A percentile compares a stretch with the other conserved stretches of the same genome.
These are phyloP conservation scores for Gynostemma pentaphyllum DNA, from an alignment of 306 rosid genomes.

Conservation along the genomic window DNA sequence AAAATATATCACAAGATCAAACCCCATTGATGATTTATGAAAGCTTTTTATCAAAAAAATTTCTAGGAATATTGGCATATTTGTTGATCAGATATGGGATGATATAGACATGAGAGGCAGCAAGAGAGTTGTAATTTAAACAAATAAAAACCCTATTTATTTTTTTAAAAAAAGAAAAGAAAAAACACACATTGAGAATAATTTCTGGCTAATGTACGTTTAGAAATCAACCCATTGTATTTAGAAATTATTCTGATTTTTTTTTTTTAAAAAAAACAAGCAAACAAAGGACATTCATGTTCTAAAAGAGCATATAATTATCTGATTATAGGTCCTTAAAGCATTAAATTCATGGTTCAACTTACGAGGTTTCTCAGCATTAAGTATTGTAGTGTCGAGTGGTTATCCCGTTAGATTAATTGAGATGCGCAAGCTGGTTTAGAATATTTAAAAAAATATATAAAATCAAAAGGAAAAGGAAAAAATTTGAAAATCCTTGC, in stretches of 20 bases:
- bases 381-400: no score
- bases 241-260: no score
- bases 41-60: not conserved
- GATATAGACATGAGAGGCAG: slow-evolving; percentile 17
- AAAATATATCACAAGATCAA: not conserved
- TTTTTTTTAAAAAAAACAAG: not conserved
- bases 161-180: not conserved
- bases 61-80: slow-evolving; percentile 14
- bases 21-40: not conserved
- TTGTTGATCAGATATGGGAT: not conserved
- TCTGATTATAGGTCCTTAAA: no score
- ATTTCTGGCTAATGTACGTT: slow-evolving; percentile 1
- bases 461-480: not conserved
- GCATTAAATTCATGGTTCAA: no score
- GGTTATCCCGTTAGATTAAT: no score
- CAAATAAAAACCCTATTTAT: not conserved
- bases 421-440: no score
- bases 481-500: not conserved
- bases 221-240: not conserved
- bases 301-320: not conserved
- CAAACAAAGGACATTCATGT: not conserved
- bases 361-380: no score
- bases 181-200: slow-evolving; percentile 13
- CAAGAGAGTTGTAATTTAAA: not conserved
- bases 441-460: no score